These are phyloP conservation scores for Naganishia randhawae DNA, from an alignment of 768 basidiomycete genomes.

Conservation along the genomic window DNA sequence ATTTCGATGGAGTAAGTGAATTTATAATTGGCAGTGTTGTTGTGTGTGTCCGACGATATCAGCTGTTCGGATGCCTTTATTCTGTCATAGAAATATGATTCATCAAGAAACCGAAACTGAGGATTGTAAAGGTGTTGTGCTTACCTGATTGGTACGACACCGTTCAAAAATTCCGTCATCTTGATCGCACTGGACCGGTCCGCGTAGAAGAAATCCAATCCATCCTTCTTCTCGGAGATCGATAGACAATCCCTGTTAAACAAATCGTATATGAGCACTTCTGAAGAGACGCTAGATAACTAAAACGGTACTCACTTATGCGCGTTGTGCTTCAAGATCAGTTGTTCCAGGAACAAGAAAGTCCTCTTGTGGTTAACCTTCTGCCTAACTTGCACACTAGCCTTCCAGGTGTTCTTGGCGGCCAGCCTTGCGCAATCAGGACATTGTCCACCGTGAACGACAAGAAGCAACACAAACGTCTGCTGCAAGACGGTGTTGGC, in stretches of 20 bases:
- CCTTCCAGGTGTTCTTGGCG: conserved; percentile 98
- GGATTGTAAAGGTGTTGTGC: conserved; percentile 40
- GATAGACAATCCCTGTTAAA: conserved; percentile 69
- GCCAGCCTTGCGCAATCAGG: conserved; percentile 88
- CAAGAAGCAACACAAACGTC: conserved; percentile 92
- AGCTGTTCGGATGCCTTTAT: conserved; percentile 92
- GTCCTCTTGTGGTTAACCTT: conserved; percentile 98
- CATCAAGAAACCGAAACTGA: neutral
- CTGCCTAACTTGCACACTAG: conserved; percentile 95
- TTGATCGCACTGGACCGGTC: conserved; percentile 85
- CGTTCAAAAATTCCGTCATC: conserved; percentile 87
- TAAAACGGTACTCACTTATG: conserved; percentile 60
- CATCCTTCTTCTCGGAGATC: conserved; percentile 87
- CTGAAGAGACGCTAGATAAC: neutral
- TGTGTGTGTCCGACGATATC: conserved; percentile 85
- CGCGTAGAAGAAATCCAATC: conserved; percentile 94
- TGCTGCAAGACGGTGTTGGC: conserved; percentile 94
- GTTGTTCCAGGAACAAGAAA: conserved; percentile 92
- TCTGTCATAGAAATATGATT: conserved; percentile 53
- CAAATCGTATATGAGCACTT: neutral
- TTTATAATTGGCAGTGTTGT: conserved; percentile 90
- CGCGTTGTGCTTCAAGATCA: conserved; percentile 91
- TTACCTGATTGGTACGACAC: conserved; percentile 83
- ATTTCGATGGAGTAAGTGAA: conserved; percentile 98
- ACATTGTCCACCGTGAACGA: conserved; percentile 86